Conservation (phyloP, 345 rosid species). For the Acer yangbiense region DNA sequence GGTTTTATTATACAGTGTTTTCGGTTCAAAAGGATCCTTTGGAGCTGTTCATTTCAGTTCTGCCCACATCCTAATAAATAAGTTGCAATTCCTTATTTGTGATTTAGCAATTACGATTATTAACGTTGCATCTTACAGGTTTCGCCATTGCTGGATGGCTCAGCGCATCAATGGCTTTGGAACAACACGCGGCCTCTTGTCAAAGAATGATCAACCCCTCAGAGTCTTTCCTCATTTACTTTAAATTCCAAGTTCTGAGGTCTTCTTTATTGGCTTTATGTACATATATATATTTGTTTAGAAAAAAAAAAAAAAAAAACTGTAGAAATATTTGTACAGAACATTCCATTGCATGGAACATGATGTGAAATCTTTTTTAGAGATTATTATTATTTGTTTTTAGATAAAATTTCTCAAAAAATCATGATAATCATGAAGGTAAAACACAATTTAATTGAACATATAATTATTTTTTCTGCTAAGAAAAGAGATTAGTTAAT, state of each 20-base stretch:
- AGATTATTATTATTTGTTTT: not conserved
- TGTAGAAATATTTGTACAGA: conserved; percentile 3
- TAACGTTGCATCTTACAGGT: conserved; percentile 49
- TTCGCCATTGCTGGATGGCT: conserved; percentile 78
- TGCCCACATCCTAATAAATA: not conserved
- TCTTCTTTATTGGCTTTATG: not conserved
- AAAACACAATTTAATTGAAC: no score
- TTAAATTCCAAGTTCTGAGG: not conserved
- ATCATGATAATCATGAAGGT: no score
- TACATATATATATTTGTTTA: not conserved
- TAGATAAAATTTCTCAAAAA: no score
- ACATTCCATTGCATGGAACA: not conserved
- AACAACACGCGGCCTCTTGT: conserved; percentile 65
- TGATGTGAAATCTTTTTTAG: not conserved
- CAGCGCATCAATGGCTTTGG: conserved; percentile 83
- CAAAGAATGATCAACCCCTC: conserved; percentile 34
- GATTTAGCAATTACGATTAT: not conserved
- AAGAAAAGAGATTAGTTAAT: no score
- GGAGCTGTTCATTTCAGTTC: not conserved
- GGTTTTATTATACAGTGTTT: not conserved
- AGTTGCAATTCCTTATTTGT: not conserved
- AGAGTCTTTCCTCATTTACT: not conserved
- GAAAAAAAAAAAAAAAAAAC: no score
- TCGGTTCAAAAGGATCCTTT: no score
- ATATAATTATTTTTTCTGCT: no score